Percentiles rank a stretch among this genome's conserved stretches.
Evolutionary conservation across 495 filamentous ascomycete genomes (phyloP).

Genomic region (Terfezia boudieri): DNA sequence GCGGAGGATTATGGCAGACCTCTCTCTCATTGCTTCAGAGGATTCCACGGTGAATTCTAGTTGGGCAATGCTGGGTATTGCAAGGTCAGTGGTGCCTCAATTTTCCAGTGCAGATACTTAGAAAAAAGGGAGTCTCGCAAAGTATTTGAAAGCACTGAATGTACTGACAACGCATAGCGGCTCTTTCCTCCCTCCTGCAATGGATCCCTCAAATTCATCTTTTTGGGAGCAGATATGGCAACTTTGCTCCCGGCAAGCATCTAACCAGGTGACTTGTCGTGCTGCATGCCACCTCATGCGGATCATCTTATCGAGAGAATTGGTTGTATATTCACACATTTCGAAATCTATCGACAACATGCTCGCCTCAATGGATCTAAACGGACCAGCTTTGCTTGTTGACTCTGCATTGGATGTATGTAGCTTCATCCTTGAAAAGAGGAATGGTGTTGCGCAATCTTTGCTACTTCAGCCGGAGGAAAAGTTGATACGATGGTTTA

Average conservation of each 20-base stretch:
- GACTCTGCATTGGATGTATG: slow-evolving; percentile 61
- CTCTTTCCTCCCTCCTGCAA: slow-evolving; percentile 24
- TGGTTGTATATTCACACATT: slow-evolving; percentile 40
- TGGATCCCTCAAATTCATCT: slow-evolving; percentile 2
- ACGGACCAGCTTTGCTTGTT: slow-evolving; percentile 54
- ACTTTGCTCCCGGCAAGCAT: slow-evolving; percentile 43
- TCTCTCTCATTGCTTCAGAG: slow-evolving; percentile 20
- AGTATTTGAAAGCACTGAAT: too few relatives aligned
- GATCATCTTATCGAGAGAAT: slow-evolving; percentile 36
- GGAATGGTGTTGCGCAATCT: slow-evolving; percentile 39
- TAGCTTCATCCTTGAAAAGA: slow-evolving; percentile 36
- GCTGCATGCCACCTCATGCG: slow-evolving; percentile 59
- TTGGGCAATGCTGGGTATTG: slow-evolving; percentile 38
- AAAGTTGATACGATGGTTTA: slow-evolving; percentile 55
- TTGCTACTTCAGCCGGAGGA: slow-evolving; percentile 39
- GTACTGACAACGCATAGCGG: slow-evolving; percentile 19
- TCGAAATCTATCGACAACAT: slow-evolving; percentile 43
- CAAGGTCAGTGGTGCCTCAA: slow-evolving; percentile 25
- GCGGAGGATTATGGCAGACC: slow-evolving; percentile 7
- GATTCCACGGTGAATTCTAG: slow-evolving; percentile 23
- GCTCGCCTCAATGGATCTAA: slow-evolving; percentile 50
- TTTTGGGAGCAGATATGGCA: slow-evolving; percentile 60
- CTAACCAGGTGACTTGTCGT: slow-evolving; percentile 46
- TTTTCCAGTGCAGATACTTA: slow-evolving; percentile 9
- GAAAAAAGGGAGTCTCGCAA: too few relatives aligned